A percentile compares a stretch with the other conserved stretches of the same genome.
Evolutionary conservation across 2,329 filamentous ascomycete genomes (phyloP).

Genomic region (Beauveria medogensis): DNA sequence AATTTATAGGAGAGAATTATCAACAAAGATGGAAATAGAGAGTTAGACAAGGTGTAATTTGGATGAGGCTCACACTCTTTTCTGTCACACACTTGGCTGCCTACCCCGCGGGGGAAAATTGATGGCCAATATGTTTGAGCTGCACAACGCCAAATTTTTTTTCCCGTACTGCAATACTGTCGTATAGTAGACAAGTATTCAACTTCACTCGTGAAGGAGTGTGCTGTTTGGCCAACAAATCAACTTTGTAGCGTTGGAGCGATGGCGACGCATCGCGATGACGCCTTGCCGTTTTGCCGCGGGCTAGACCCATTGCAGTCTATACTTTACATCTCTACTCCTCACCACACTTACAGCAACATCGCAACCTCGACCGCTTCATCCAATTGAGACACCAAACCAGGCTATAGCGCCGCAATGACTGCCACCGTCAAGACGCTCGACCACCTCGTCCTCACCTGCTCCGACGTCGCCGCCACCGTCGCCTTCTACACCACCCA

Average conservation of each 20-base stretch:
- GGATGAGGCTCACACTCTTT: no score
- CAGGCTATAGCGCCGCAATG: background rate
- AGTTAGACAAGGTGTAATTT: no score
- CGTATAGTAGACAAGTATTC: no score
- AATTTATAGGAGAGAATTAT: no score
- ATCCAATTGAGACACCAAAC: background rate
- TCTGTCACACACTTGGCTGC: no score
- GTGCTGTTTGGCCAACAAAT: background rate
- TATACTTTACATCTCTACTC: background rate
- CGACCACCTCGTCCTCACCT: constrained; percentile 55
- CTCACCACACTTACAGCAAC: background rate
- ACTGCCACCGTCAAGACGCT: constrained; percentile 34
- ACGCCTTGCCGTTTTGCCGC: background rate
- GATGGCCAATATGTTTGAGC: background rate
- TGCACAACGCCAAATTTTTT: background rate
- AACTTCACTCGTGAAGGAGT: no score
- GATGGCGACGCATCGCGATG: background rate
- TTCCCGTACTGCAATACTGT: background rate
- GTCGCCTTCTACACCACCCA: constrained; percentile 46
- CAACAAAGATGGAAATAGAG: no score
- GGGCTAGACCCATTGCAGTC: background rate
- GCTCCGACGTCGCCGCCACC: constrained; percentile 39
- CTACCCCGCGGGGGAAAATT: no score
- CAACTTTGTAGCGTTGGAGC: background rate
- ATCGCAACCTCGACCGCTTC: no score